Base-by-base conservation (phyloP, 768 basidiomycete species). In the Suillus paluster region DNA sequence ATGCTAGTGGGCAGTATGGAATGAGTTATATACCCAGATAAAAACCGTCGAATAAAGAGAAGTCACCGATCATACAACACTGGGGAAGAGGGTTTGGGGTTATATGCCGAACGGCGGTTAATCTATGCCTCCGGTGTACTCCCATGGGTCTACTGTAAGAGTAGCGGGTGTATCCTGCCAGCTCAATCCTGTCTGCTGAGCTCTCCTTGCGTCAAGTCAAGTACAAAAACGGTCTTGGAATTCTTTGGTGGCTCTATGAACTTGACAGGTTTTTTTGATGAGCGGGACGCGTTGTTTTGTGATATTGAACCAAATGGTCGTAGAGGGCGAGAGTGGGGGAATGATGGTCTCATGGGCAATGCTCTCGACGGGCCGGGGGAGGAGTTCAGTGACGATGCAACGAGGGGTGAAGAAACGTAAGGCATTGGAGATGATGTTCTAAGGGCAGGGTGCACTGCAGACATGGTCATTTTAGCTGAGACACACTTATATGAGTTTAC, bases 181-280 rank as follows among this genome's bases (percentile, higher is more conserved):
- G 38, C 46, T 79, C 71, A 84, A 66, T 84, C 83, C 75, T 87
- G 88, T 69, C 91, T 81, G 74, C 90, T 84, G 73, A 95, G 83
- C 73, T 95, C 92, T 9, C 86, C 91, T 72, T 92, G 92, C 0
- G 92, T 93, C 61, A 95, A 82, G 75, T 94, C 84, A 57, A 95
- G 85, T 63, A 89, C 80, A 68, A 93, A 94, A 42, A 84, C 85
- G 53, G 81, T 80, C 72, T 84, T 83, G 75, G 85, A 86, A 72
- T 90, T 86, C 69, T 86, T 81, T 30, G 93, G 91, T 11, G 91
- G 89, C 72, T 92, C 84, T 61, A 95, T 93, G 70, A 94, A 80
- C 70, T 94, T 94, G 19, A 87, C 80, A 7, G 87, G 78, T 59
- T 84, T 84, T 55, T 79, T 80, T 60, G 69, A 75, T 59, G 69